Percentiles rank a stretch among this genome's conserved stretches.
Conservation (phyloP, 805 yeast genomes). For the Isabelozyma heimii region DNA sequence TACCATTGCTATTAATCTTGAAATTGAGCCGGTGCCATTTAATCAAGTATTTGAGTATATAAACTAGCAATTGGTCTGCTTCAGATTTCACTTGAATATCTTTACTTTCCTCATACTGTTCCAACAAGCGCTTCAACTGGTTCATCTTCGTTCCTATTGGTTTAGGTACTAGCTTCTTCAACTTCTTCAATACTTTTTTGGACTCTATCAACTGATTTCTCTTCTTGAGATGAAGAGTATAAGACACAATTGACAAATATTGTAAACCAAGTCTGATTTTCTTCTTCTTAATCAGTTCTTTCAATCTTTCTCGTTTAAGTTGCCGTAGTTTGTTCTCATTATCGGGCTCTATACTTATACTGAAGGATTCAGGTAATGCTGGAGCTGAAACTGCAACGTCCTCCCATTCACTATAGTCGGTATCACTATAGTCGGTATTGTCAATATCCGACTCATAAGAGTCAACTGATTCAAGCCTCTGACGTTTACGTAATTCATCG, state of each 20-base stretch:
- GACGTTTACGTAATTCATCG: not conserved
- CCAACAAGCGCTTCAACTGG: not conserved
- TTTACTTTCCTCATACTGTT: not conserved
- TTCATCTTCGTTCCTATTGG: slow-evolving; percentile 4
- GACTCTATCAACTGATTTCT: slow-evolving; percentile 20
- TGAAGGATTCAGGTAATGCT: slow-evolving; percentile 2
- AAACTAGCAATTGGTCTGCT: slow-evolving; percentile 18
- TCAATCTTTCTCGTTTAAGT: not conserved
- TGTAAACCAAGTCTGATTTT: slow-evolving; percentile 10
- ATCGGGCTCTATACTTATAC: not conserved
- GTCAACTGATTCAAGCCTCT: not conserved
- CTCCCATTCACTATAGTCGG: slow-evolving; percentile 16
- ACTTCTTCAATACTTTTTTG: slow-evolving; percentile 12
- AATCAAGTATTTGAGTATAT: slow-evolving; percentile 26
- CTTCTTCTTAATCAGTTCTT: slow-evolving; percentile 3
- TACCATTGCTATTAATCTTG: slow-evolving; percentile 25
- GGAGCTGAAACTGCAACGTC: slow-evolving; percentile 8
- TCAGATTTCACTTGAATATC: slow-evolving; percentile 2
- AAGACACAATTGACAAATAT: slow-evolving; percentile 20
- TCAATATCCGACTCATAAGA: not conserved
- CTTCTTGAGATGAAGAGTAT: slow-evolving; percentile 15
- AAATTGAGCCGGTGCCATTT: slow-evolving; percentile 34
- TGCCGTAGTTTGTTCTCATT: not conserved
- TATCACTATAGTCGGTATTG: slow-evolving; percentile 9
- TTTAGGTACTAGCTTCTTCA: slow-evolving; percentile 24